A percentile compares a stretch with the other conserved stretches of the same genome.
These are phyloP conservation scores for Wallacemonas sp. DNA, from an alignment of 208 protist species.

Conservation along the genomic window DNA sequence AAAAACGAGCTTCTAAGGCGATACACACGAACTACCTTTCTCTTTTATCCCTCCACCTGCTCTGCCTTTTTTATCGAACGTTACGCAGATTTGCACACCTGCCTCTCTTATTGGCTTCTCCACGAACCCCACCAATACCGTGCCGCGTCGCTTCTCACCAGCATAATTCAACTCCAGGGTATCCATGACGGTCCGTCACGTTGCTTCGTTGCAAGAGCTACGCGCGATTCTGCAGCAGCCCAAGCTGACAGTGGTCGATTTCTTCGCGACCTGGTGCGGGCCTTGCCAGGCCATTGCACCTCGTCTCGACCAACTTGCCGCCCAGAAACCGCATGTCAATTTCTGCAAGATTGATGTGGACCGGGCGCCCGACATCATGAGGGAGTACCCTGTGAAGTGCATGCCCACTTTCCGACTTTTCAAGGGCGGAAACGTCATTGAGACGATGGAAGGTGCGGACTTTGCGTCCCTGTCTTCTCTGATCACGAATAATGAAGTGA, in stretches of 20 bases:
- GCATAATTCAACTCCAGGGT: no score
- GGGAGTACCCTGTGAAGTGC: conserved; percentile 45
- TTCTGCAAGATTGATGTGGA: conserved; percentile 82
- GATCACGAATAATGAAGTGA: conserved; percentile 50
- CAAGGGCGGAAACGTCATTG: conserved; percentile 50
- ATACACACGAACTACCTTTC: no score
- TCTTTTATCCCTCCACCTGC: no score
- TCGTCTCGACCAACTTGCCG: conserved; percentile 48
- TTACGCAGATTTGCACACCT: no score
- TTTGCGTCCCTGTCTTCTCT: conserved; percentile 39
- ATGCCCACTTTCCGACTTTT: conserved; percentile 80
- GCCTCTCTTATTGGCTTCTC: no score
- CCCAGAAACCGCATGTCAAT: conserved; percentile 55
- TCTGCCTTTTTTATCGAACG: no score
- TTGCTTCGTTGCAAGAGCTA: conserved; percentile 47
- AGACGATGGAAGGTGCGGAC: conserved; percentile 67
- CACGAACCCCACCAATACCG: no score
- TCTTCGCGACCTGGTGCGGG: conserved; percentile 76
- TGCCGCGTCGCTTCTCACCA: no score
- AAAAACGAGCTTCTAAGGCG: no score
- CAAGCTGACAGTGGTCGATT: conserved; percentile 74
- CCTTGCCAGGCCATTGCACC: conserved; percentile 66
- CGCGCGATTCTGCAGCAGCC: conserved; percentile 36
- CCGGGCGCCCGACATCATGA: conserved; percentile 38
- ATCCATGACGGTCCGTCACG: conserved; percentile 37